A percentile compares a stretch with the other conserved stretches of the same genome.
Evolutionary conservation across 2,329 filamentous ascomycete genomes (phyloP).

Genomic region (Chaetothyriales sp.): DNA sequence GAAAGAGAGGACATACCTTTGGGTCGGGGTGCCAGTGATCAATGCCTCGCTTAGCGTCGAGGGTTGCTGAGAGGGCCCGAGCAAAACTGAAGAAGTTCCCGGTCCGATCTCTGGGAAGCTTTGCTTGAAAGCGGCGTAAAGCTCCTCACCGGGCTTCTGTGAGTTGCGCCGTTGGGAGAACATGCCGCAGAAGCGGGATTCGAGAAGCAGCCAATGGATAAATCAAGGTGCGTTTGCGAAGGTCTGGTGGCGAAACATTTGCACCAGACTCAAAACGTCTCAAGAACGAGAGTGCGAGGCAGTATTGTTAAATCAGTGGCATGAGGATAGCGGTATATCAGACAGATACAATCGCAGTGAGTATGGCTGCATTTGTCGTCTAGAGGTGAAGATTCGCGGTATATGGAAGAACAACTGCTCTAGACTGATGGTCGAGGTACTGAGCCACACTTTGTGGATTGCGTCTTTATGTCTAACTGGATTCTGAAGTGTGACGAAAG

Average conservation of each 20-base stretch:
- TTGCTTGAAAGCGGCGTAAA: conserved; percentile 72
- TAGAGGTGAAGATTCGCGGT: background rate
- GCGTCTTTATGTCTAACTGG: background rate
- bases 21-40: conserved; percentile 15
- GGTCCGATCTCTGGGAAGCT: conserved; percentile 62
- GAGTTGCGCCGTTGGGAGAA: conserved; percentile 49
- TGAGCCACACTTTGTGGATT: background rate
- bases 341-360: background rate
- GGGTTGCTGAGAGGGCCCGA: conserved; percentile 25
- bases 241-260: conserved; percentile 36
- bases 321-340: conserved; percentile 1
- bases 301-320: conserved; percentile 13
- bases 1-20: conserved; percentile 14
- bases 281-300: conserved; percentile 10
- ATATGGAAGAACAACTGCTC: background rate
- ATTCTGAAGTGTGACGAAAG: background rate
- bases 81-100: conserved; percentile 35
- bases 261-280: conserved; percentile 15
- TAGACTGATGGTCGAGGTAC: background rate
- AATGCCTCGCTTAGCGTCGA: conserved; percentile 18
- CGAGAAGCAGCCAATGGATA: conserved; percentile 6
- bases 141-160: conserved; percentile 73
- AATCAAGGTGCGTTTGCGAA: conserved; percentile 20
- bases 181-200: conserved; percentile 8
- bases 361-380: background rate